Evolutionary conservation across 352 stramenopile genomes (phyloP).

Genomic region (Aphanomyces euteiches): DNA sequence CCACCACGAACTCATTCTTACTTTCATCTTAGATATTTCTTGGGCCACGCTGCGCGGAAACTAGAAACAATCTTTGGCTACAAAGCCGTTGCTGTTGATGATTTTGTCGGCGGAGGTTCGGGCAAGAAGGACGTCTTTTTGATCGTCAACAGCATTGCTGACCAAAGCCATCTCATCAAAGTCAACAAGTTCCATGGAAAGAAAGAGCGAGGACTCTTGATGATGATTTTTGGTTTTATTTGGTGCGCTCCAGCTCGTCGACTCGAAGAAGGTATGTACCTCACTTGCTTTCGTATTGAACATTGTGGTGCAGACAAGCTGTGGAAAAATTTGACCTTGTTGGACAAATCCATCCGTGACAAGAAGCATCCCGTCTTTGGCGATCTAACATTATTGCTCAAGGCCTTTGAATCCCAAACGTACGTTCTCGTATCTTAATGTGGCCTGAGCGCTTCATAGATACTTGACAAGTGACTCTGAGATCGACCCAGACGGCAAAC

Average conservation of each 20-base stretch:
- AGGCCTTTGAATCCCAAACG: conserved; percentile 77
- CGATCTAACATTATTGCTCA: conserved; percentile 64
- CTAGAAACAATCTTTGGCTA: conserved; percentile 76
- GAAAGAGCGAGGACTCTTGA: conserved; percentile 60
- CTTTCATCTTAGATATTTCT: conserved; percentile 57
- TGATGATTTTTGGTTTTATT: conserved; percentile 77
- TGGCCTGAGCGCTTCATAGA: conserved; percentile 32
- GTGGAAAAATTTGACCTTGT: conserved; percentile 66
- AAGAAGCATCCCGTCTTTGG: conserved; percentile 65
- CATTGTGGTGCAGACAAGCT: conserved; percentile 48
- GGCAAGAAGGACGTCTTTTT: conserved; percentile 65
- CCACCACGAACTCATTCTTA: conserved; percentile 7
- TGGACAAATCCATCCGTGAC: conserved; percentile 57
- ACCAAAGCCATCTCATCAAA: conserved; percentile 65
- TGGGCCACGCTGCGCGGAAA: conserved; percentile 69
- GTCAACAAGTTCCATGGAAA: conserved; percentile 74
- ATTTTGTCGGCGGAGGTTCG: conserved; percentile 35
- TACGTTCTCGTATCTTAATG: conserved; percentile 34
- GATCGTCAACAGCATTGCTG: conserved; percentile 64
- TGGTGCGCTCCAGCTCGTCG: conserved; percentile 64
- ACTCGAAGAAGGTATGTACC: conserved; percentile 57
- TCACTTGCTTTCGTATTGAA: neutral
- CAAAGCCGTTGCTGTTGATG: conserved; percentile 64
- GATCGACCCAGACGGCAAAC: conserved; percentile 71
- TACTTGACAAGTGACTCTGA: conserved; percentile 70